Evolutionary conservation across 2,329 filamentous ascomycete genomes (phyloP).

Genomic region (Epicoccum nigrum): DNA sequence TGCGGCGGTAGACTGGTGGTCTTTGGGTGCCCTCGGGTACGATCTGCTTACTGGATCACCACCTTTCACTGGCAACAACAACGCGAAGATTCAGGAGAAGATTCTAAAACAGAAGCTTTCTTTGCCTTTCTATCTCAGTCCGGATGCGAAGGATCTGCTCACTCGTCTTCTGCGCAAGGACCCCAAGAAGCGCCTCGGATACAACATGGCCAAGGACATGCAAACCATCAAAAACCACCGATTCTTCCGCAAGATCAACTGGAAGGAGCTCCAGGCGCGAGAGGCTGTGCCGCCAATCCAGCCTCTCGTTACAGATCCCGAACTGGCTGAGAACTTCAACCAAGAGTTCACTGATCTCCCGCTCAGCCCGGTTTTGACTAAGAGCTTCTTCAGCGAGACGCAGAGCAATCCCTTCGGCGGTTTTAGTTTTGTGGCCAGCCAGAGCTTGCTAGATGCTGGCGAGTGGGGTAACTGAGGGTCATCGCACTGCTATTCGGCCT

Average conservation of each 20-base stretch:
- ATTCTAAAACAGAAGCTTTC: constrained; percentile 91
- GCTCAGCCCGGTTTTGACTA: constrained; percentile 69
- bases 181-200: constrained; percentile 85
- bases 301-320: constrained; percentile 92
- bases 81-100: constrained; percentile 93
- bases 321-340: constrained; percentile 94
- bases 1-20: constrained; percentile 98
- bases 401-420: constrained; percentile 59
- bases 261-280: constrained; percentile 81
- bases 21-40: constrained; percentile 87
- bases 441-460: constrained; percentile 54
- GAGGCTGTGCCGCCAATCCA: constrained; percentile 88
- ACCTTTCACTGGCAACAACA: constrained; percentile 88
- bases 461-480: constrained; percentile 38
- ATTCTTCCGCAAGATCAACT: constrained; percentile 97
- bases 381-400: constrained; percentile 32
- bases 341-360: constrained; percentile 88
- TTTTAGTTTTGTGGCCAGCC: constrained; percentile 60
- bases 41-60: constrained; percentile 92
- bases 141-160: constrained; percentile 92
- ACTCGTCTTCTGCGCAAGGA: constrained; percentile 91
- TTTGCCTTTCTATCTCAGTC: constrained; percentile 86
- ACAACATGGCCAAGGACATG: constrained; percentile 87
- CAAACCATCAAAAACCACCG: constrained; percentile 85
- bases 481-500: background rate